These are phyloP conservation scores for Capsicum rhomboideum DNA, from an alignment of 257 asterid genomes.

Conservation along the genomic window DNA sequence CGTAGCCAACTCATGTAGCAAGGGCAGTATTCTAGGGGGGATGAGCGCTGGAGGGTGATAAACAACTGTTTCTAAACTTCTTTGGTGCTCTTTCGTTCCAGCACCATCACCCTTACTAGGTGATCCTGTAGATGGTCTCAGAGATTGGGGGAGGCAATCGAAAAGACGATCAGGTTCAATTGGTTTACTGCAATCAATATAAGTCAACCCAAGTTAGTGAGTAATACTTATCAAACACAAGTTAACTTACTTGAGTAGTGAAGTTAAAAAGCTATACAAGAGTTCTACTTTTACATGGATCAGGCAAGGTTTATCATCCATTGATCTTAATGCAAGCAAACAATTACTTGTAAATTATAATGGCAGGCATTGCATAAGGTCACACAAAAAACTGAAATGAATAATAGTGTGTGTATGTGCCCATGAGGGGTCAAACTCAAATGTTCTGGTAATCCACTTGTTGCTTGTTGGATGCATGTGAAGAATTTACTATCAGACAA, in stretches of 20 bases:
- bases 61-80: slow-evolving; percentile 47
- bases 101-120: slow-evolving; percentile 43
- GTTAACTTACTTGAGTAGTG: neutral
- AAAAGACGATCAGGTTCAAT: slow-evolving; percentile 86
- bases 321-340: neutral
- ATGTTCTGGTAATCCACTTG: neutral
- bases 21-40: slow-evolving; percentile 70
- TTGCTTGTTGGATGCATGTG: neutral
- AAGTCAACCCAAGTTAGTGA: neutral
- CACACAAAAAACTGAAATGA: neutral
- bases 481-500: neutral
- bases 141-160: slow-evolving; percentile 81
- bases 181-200: slow-evolving; percentile 69
- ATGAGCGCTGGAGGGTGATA: slow-evolving; percentile 69
- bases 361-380: neutral
- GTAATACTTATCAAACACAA: neutral
- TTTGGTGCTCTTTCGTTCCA: slow-evolving; percentile 44
- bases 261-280: neutral
- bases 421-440: neutral
- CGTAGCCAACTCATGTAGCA: slow-evolving; percentile 52
- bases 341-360: neutral
- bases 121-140: slow-evolving; percentile 61
- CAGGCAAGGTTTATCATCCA: neutral
- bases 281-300: neutral
- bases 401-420: neutral